Evolutionary conservation across 1,139 yeast genomes (phyloP).

Genomic region (Pichia sp.): DNA sequence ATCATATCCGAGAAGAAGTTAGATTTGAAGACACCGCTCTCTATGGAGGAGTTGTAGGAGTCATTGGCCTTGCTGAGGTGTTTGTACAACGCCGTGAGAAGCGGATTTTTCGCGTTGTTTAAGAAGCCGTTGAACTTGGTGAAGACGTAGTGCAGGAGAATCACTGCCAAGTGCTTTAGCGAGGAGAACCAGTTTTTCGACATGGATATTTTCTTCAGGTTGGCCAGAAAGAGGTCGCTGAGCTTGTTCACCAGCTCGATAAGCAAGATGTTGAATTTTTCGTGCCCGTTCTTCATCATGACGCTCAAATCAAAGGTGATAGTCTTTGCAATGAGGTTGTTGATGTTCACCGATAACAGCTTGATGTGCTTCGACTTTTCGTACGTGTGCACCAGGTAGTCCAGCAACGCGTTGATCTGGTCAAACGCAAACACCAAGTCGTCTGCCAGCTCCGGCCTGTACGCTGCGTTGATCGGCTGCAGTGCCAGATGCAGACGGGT

Average conservation of each 20-base stretch:
- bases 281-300: conserved; percentile 30
- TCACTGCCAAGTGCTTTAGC: conserved; percentile 29
- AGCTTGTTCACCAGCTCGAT: conserved; percentile 29
- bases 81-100: conserved; percentile 29
- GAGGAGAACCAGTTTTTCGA: conserved; percentile 31
- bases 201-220: conserved; percentile 30
- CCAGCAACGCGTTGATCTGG: conserved; percentile 26
- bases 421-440: conserved; percentile 26
- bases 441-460: conserved; percentile 20
- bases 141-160: conserved; percentile 28
- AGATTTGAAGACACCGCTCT: conserved; percentile 29
- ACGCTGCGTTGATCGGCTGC: conserved; percentile 3
- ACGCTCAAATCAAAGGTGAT: conserved; percentile 22
- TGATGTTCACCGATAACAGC: conserved; percentile 25
- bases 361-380: conserved; percentile 21
- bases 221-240: conserved; percentile 20
- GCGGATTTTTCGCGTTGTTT: conserved; percentile 27
- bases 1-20: conserved; percentile 31
- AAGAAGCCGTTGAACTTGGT: conserved; percentile 33
- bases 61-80: conserved; percentile 32
- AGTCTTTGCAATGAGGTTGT: conserved; percentile 25
- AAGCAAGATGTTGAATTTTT: conserved; percentile 29
- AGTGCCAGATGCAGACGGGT: conserved; percentile 9
- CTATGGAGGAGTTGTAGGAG: conserved; percentile 31
- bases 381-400: conserved; percentile 20